Base-by-base conservation (phyloP, 805 yeast genomes). In the Debaryomyces tyrocola region DNA sequence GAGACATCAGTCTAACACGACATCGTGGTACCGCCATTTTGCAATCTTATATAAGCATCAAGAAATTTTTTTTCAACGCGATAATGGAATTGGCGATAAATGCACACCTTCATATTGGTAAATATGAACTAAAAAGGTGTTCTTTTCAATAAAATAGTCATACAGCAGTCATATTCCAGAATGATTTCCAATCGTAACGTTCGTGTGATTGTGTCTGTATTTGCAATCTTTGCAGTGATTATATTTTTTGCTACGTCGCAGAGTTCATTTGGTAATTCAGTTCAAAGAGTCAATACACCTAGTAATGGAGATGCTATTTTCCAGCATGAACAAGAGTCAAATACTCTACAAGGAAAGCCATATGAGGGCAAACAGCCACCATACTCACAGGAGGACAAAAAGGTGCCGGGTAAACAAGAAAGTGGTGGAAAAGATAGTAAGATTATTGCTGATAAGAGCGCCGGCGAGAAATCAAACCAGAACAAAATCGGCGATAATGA, bases 151-250 rank as follows among this genome's bases (percentile, higher is more conserved):
- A 24, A 24, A 24, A 24, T 24, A 24, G 27, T 5, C 27, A 17
- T 24, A 24, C 27, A 24, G 27, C 27, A 24, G 10, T 7, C 10
- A 24, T 24, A 24, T 24, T 24, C 10, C 8, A 35, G 7, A 18
- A 64, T 70, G 72, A 50, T 71, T 54, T 60, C 74, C 53, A 65
- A 72, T 47, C 70, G 81, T 58, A 79, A 79, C 62, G 66, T 77
- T 54, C 80, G 87, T 49, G 73, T 79, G 49, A 52, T 79, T 12
- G 60, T 80, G 10, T 79, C 79, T 10, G 77, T 83, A 1, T 54
- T 81, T 37, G 78, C 78, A 20, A 62, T 82, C 27, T 62, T 83
- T 41, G 70, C 75, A 55, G 61, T 84, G 44, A 68, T 82, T 18
- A 64, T 77, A 33, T 72, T 82, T 53, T 67, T 83, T 43, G 72